phyloP scores from a whole-genome alignment of 2,329 filamentous ascomycete species.

The Fusarium xylarioides region DNA sequence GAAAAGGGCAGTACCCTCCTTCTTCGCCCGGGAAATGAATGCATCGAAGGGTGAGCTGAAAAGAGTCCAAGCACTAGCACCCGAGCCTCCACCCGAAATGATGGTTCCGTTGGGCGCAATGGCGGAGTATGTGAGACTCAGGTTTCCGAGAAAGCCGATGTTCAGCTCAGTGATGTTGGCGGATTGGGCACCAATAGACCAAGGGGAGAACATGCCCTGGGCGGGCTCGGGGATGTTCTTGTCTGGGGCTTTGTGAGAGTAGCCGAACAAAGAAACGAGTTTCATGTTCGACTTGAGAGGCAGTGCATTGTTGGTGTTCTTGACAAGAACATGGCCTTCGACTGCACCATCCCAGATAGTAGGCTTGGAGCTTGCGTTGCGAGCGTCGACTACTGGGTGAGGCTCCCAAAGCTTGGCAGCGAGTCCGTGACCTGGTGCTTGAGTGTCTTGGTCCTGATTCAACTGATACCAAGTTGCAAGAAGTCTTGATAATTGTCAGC shows the following conservation, averaged over 20 bases:
- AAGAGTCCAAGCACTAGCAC: neutral
- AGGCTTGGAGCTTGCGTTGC: neutral
- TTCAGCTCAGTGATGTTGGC: constrained; percentile 11
- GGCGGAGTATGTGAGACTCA: neutral
- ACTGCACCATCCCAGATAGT: constrained; percentile 2
- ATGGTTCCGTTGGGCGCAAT: constrained; percentile 2
- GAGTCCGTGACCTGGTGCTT: neutral
- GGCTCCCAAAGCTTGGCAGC: neutral
- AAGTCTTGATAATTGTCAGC: neutral
- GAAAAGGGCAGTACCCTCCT: neutral
- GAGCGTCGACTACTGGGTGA: constrained; percentile 4
- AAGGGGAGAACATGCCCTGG: neutral
- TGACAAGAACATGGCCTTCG: constrained; percentile 11
- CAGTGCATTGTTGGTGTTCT: neutral
- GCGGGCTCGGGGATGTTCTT: constrained; percentile 2
- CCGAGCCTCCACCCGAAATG: constrained; percentile 6
- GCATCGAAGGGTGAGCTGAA: constrained; percentile 6
- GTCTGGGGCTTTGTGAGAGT: neutral
- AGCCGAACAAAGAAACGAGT: constrained; percentile 8
- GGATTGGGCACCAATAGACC: neutral
- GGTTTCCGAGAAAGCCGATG: neutral
- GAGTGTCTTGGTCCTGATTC: constrained; percentile 1
- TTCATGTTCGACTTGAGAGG: neutral
- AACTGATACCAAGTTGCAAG: constrained; percentile 11
- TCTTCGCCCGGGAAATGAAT: neutral